Evolutionary conservation across 2,329 filamentous ascomycete genomes (phyloP).

Genomic region (Trichophyton equinum): DNA sequence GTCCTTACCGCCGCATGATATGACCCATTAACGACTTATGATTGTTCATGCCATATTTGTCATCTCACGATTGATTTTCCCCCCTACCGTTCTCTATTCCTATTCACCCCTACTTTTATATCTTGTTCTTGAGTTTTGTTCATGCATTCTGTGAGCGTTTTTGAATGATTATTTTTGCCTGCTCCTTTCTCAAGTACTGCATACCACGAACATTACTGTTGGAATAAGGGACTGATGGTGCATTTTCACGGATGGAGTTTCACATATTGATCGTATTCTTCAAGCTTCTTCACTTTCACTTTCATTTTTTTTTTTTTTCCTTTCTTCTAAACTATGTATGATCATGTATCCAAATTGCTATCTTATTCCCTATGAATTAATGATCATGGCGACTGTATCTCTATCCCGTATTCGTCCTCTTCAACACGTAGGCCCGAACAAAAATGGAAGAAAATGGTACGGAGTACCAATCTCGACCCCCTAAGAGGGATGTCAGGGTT

Average conservation of each 20-base stretch:
- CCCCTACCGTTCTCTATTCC: not conserved
- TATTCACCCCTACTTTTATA: not conserved
- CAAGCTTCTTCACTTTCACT: too few species aligned
- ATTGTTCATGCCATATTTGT: not conserved
- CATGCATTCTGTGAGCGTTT: constrained; percentile 1
- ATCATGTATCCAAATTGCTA: not conserved
- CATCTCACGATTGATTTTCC: not conserved
- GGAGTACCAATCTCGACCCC: not conserved
- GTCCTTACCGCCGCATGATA: not conserved
- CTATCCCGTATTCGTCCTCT: not conserved
- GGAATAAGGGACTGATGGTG: constrained; percentile 1
- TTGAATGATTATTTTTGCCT: not conserved
- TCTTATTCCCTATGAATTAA: not conserved
- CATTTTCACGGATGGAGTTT: not conserved
- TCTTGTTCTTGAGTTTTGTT: not conserved
- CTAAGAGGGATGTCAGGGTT: not conserved
- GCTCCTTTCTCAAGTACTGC: not conserved
- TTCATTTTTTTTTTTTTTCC: too few species aligned
- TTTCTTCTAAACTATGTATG: not conserved
- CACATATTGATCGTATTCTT: not conserved
- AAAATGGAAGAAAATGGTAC: not conserved
- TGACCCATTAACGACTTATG: not conserved
- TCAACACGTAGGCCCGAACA: not conserved
- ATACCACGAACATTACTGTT: not conserved
- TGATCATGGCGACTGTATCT: not conserved